Percentiles rank a stretch among this genome's conserved stretches.
These are phyloP conservation scores for Trifolium repens DNA, from an alignment of 306 rosid species.

Conservation along the genomic window DNA sequence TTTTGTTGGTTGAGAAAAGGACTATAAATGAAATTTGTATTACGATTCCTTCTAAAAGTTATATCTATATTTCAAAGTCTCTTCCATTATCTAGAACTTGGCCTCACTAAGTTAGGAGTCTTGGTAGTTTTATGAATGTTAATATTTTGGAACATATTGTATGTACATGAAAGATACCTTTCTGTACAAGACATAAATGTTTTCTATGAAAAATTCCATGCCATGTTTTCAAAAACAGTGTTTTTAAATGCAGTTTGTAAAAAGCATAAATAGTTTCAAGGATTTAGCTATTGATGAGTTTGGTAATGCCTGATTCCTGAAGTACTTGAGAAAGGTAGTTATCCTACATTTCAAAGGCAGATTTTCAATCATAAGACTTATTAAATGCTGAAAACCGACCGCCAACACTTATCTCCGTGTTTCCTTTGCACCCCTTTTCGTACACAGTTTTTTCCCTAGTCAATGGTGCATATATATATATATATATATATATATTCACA, in stretches of 20 bases:
- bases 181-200: not conserved
- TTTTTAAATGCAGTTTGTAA: not conserved
- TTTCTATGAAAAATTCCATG: constrained; percentile 5
- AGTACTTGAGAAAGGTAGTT: not conserved
- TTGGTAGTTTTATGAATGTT: not conserved
- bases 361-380: not conserved
- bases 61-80: not conserved
- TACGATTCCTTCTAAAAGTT: not conserved
- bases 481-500: not conserved
- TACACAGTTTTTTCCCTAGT: not conserved
- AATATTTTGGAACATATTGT: not conserved
- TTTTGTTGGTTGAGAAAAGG: not conserved
- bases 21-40: not conserved
- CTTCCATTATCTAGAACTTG: not conserved
- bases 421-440: constrained; percentile 7
- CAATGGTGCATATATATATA: not conserved
- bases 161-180: not conserved
- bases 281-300: not conserved
- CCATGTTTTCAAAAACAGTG: constrained; percentile 6
- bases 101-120: not conserved
- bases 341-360: not conserved
- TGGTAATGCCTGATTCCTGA: not conserved
- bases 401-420: not conserved
- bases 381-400: not conserved
- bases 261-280: constrained; percentile 20